A percentile compares a stretch with the other conserved stretches of the same genome.
Evolutionary conservation across 495 filamentous ascomycete species (phyloP).

Genomic region (Aspergillus egyptiacus): DNA sequence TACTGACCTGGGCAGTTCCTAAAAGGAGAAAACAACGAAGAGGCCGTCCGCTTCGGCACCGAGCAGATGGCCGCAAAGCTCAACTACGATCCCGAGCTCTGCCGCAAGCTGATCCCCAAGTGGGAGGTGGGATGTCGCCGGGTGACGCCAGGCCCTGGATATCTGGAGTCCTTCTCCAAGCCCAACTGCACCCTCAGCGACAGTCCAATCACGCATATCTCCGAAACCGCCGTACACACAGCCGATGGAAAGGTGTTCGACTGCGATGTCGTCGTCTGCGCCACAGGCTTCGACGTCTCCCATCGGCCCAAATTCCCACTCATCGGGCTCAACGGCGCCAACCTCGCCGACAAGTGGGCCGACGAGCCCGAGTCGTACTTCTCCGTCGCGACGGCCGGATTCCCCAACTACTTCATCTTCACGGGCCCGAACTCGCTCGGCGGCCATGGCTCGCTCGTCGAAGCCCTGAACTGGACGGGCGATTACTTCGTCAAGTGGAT

Average conservation of each 20-base stretch:
- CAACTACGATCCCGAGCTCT: constrained; percentile 28
- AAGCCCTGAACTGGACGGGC: constrained; percentile 44
- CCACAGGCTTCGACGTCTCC: constrained; percentile 45
- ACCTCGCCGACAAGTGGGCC: constrained; percentile 40
- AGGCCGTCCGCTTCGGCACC: constrained; percentile 14
- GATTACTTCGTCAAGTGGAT: constrained; percentile 50
- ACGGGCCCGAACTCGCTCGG: constrained; percentile 7
- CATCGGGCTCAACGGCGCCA: constrained; percentile 39
- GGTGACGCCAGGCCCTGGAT: constrained; percentile 40
- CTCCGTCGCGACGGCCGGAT: constrained; percentile 43
- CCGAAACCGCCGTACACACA: constrained; percentile 38
- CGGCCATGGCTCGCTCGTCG: constrained; percentile 18
- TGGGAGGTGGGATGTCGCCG: constrained; percentile 46
- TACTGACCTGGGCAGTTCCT: constrained; percentile 17
- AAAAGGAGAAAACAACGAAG: constrained; percentile 21
- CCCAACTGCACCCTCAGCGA: constrained; percentile 27
- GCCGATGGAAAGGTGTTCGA: constrained; percentile 38
- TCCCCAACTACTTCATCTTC: constrained; percentile 51
- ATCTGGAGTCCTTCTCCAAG: constrained; percentile 34
- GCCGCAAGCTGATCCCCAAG: constrained; percentile 38
- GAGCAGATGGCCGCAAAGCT: constrained; percentile 34
- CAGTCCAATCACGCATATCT: constrained; percentile 25
- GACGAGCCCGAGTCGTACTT: constrained; percentile 42
- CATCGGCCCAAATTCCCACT: constrained; percentile 38
- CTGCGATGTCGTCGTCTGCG: constrained; percentile 43